Evolutionary conservation across 768 basidiomycete genomes (phyloP), one percentile per base, ranked within the genome.

Genomic region (Tylopilus sp.): DNA sequence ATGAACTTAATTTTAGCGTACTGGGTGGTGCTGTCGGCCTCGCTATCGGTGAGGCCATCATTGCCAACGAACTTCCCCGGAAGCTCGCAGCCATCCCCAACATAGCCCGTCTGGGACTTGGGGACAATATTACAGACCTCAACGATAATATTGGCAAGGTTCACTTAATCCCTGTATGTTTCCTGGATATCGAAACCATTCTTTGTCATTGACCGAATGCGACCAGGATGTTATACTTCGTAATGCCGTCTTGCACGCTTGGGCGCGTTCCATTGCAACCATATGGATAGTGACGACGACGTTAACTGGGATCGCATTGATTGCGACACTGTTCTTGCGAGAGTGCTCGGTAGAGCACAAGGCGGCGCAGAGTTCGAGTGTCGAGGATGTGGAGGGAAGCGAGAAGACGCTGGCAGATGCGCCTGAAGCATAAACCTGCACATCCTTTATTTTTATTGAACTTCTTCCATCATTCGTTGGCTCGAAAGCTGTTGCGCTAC

Each of bases 11-110:
- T 44, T 53, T 31, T 44, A 85, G 86, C 52, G 79, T 79, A 8
- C 63, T 90, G 26, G 88, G 88, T 5, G 87, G 85, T 6, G 86
- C 87, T 0, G 73, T 88, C 23, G 86, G 86, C 9, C 79, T 90
- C 43, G 77, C 88, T 0, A 65, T 88, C 33, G 85, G 87, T 15
- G 82, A 89, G 57, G 83, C 82, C 4, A 82, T 89, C 51, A 82
- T 82, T 52, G 71, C 83, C 2, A 82, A 77, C 48, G 78, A 85
- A 3, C 63, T 76, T 47, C 64, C 62, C 18, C 64, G 51, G 23
- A 67, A 69, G 42, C 65, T 78, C 3, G 56, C 56, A 0, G 52
- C 50, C 1, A 73, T 79, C 20, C 66, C 71, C 1, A 67, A 68
- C 21, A 45, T 70, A 2, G 31, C 33, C 2, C 43, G 40, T 15